phyloP scores from a whole-genome alignment of 1,284 basidiomycete species.

The Ceratobasidium sp. region DNA sequence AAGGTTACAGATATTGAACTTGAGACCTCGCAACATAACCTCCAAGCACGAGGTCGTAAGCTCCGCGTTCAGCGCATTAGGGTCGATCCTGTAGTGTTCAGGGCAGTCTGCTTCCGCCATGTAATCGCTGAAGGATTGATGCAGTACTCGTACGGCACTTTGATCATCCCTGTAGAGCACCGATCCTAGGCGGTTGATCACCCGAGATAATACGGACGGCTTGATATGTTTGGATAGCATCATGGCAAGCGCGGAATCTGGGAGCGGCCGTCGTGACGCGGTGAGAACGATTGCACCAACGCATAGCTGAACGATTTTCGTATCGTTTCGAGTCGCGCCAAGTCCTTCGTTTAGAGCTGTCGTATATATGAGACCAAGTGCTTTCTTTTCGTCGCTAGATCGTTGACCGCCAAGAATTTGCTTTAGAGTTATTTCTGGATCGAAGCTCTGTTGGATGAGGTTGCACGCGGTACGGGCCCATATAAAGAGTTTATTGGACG shows the following conservation, averaged over 20 bases:
- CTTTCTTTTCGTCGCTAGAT: neutral
- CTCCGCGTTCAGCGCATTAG: neutral
- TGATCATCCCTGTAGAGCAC: slow-evolving; percentile 23
- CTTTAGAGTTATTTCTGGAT: slow-evolving; percentile 10
- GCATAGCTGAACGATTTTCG: slow-evolving; percentile 2
- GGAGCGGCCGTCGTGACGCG: slow-evolving; percentile 14
- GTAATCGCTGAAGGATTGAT: slow-evolving; percentile 38
- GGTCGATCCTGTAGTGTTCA: neutral
- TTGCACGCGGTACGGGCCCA: slow-evolving; percentile 36
- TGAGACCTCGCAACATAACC: slow-evolving; percentile 2
- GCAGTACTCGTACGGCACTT: slow-evolving; percentile 1
- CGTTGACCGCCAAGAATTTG: slow-evolving; percentile 7
- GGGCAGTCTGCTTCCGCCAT: slow-evolving; percentile 5
- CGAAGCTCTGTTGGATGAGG: slow-evolving; percentile 12
- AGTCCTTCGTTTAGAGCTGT: slow-evolving; percentile 30
- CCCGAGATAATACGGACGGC: neutral
- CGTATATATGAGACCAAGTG: slow-evolving; percentile 20
- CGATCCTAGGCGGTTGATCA: slow-evolving; percentile 5
- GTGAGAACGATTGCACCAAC: slow-evolving; percentile 23
- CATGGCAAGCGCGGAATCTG: neutral
- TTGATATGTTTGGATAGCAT: slow-evolving; percentile 2
- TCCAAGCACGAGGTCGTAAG: slow-evolving; percentile 28
- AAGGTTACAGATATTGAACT: slow-evolving; percentile 26
- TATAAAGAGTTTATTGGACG: slow-evolving; percentile 41
- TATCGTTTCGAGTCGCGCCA: neutral